A percentile compares a stretch with the other conserved stretches of the same genome.
phyloP scores from a whole-genome alignment of 768 basidiomycete species.

The Strobilomyces echinocephalus region DNA sequence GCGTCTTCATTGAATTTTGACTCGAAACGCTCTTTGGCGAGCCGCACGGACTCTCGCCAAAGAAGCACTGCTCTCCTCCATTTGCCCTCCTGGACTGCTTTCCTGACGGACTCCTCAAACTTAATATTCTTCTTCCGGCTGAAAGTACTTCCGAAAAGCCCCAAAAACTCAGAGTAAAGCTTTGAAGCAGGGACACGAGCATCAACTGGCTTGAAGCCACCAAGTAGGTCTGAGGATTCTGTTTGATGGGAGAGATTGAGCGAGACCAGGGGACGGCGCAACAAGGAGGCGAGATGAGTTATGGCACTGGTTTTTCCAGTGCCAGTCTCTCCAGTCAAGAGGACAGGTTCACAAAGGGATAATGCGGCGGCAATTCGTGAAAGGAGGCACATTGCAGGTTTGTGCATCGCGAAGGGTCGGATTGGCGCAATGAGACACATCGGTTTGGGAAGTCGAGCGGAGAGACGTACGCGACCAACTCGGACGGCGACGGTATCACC shows the following conservation, averaged over 20 bases:
- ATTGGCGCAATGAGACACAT: conserved; percentile 29
- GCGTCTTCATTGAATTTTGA: conserved; percentile 29
- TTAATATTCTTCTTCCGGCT: conserved; percentile 86
- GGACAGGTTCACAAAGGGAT: conserved; percentile 71
- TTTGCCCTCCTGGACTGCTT: conserved; percentile 73
- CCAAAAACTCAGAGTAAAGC: conserved; percentile 70
- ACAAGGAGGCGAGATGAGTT: conserved; percentile 77
- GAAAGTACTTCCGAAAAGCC: conserved; percentile 81
- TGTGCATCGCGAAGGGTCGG: conserved; percentile 84
- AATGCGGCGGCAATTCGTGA: conserved; percentile 76
- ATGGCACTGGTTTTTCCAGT: conserved; percentile 96
- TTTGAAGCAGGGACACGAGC: conserved; percentile 69
- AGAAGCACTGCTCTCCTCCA: conserved; percentile 82
- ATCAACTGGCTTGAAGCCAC: conserved; percentile 95
- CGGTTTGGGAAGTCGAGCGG: conserved; percentile 38
- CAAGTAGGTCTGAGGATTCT: conserved; percentile 88
- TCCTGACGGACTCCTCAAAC: conserved; percentile 76
- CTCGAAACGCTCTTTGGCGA: conserved; percentile 64
- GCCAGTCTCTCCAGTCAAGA: conserved; percentile 97
- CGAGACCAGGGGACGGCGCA: conserved; percentile 73
- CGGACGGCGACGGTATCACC: conserved; percentile 53
- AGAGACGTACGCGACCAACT: conserved; percentile 59
- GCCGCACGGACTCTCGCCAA: conserved; percentile 72
- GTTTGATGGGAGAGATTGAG: conserved; percentile 96
- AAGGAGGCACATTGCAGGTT: conserved; percentile 73